Base-by-base conservation (phyloP, 148 eudicot species). In the Mesembryanthemum crystallinum region DNA sequence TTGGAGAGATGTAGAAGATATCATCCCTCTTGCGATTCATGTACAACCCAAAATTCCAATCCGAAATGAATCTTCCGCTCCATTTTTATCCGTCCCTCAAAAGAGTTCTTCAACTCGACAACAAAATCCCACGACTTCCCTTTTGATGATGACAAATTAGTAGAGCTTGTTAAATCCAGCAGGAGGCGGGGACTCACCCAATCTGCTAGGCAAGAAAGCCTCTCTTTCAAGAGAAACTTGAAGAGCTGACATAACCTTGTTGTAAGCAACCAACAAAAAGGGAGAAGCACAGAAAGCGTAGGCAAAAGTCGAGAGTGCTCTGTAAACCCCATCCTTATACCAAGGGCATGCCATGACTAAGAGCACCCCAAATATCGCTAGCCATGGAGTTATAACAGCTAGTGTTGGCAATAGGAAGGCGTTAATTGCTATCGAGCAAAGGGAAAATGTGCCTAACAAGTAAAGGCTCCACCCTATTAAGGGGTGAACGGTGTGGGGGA, bases 401-500 rank as follows among this genome's bases (percentile, higher is more conserved):
- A 87, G 69, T 8, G 81, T 54, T 28, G 99, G 99, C 24, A 96
- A 86, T 5, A 82, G 76, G 81, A 96, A 92, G 25, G 88, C 86
- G 24, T 87, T 89, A 10, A 87, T 78, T 5, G 85, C 86, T 33
- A 96, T 80, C 10, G 81, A 85, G 54, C 86, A 88, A 37, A 96
- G 84, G 0, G 94, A 78, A 0, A 91, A 82, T 4, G 84, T 78
- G 15, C 99, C 99, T 0, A 92, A 75, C 60, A 96, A 75, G 82
- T 96, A 96, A 47, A 92, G 85, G 18, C 82, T 81, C 99, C 99
- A 96, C n/a, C 99, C 99, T 0, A 92, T 69, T 0, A 92, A 51
- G 17, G 99, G 99, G 71, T 96, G 99, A 57, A 86, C 62, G 1
- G 98, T 96, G 77, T 79, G 85, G 54, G 99, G 99, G 30, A 91